Evolutionary conservation across 352 stramenopile species (phyloP), one percentile per base, ranked within the genome.

Genomic region (Stramenopiles sp.): DNA sequence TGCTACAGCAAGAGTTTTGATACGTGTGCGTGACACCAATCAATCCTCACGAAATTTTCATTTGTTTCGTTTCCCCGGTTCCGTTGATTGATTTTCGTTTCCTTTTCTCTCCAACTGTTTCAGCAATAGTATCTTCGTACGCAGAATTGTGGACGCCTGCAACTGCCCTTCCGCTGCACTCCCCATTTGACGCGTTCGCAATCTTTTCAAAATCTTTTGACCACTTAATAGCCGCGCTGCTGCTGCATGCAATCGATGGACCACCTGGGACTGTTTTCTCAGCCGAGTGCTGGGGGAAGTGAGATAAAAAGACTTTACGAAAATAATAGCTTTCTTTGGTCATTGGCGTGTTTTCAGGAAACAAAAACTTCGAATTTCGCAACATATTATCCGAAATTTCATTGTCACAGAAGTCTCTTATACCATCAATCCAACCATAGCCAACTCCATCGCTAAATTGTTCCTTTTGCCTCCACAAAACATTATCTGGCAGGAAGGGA

Each of bases 391-490:
- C 95, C n/a, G 91, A 92, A 81, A 98, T 92, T 75, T 95, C 90
- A 29, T 89, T 88, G 81, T 98, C 95, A 30, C 95, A 94, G 86
- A 95, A 89, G 81, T 97, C 95, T 84, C 95, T 95, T 30, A 99
- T 89, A 84, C 91, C 91, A 85, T 99, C 96, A 83, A 99, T 98
- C 96, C 96, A 99, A 81, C 94, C 94, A 86, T 99, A 99, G 81
- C 96, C 96, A 25, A 99, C 96, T 83, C 96, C 96, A 84, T 99
- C 96, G 89, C 93, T 98, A 84, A 99, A 99, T 89, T 99, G 96
- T 88, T 99, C 96, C 88, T 99, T 99, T 88, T 99, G 96, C 84
- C 96, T 93, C 95, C 96, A 99, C 82, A 99, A 89, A 83, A 99
- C 98, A 80, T 98, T 89, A 55, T 95, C 84, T 1, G 96, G 96